Percentiles rank a stretch among this genome's conserved stretches.
Evolutionary conservation across 1,284 basidiomycete species (phyloP).

Genomic region (Entoloma clypeatum): DNA sequence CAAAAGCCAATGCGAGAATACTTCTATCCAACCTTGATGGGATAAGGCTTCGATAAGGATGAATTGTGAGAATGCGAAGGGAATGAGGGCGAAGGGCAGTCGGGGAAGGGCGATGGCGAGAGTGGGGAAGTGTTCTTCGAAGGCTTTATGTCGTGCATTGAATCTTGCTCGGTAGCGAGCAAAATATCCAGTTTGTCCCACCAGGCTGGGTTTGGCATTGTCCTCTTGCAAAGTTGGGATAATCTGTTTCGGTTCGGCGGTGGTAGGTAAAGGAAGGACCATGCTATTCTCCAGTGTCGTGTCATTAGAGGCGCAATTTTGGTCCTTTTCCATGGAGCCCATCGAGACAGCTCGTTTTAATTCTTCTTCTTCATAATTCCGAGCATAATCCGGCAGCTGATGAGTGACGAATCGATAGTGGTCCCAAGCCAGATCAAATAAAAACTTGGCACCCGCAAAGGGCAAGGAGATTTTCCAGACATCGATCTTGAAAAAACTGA

Average conservation of each 20-base stretch:
- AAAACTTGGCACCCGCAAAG: conserved; percentile 73
- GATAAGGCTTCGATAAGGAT: conserved; percentile 88
- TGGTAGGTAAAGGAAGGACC: conserved; percentile 9
- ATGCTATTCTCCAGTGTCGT: too few relatives aligned
- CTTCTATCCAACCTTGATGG: conserved; percentile 87
- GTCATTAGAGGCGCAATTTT: conserved; percentile 20
- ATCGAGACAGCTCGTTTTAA: conserved; percentile 27
- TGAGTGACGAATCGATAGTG: conserved; percentile 42
- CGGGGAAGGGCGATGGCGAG: conserved; percentile 69
- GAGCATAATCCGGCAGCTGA: too few relatives aligned
- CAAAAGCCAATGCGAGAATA: conserved; percentile 75
- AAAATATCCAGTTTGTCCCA: conserved; percentile 2
- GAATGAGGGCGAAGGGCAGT: conserved; percentile 79
- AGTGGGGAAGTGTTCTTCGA: conserved; percentile 65
- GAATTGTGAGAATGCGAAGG: conserved; percentile 95
- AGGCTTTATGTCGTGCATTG: conserved; percentile 19
- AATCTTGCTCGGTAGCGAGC: conserved; percentile 20
- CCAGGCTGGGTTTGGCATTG: neutral
- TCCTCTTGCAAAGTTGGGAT: neutral
- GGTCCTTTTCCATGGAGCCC: conserved; percentile 16
- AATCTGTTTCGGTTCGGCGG: neutral
- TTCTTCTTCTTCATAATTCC: too few relatives aligned
- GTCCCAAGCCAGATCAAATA: conserved; percentile 64
- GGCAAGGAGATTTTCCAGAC: conserved; percentile 87
- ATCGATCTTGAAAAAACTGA: conserved; percentile 58